Conservation (phyloP, 2,329 filamentous ascomycete species). For the Elsinoe perseae region DNA sequence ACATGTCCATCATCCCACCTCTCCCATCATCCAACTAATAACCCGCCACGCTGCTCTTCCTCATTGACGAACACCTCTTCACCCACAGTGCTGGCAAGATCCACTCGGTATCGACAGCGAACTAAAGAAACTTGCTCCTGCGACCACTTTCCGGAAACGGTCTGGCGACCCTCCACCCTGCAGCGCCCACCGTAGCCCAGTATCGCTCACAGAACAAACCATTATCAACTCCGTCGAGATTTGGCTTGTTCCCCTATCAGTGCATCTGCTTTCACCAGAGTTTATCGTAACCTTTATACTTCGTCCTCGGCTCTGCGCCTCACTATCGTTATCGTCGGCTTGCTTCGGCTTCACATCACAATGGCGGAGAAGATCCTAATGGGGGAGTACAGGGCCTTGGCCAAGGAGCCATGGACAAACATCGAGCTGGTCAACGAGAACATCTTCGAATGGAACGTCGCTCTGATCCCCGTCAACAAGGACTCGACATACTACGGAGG, state of each 20-base stretch:
- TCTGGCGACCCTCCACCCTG: too few species aligned
- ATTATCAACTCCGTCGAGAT: neutral
- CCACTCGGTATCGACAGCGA: too few species aligned
- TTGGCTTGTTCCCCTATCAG: too few species aligned
- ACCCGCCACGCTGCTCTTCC: neutral
- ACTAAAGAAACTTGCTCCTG: neutral
- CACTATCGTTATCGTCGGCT: neutral
- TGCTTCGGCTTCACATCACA: slow-evolving; percentile 6
- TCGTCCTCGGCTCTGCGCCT: neutral
- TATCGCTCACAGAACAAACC: slow-evolving; percentile 7
- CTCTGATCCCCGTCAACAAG: slow-evolving; percentile 84
- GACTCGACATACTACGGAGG: slow-evolving; percentile 88
- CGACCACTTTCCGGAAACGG: slow-evolving; percentile 5
- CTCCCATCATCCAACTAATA: neutral
- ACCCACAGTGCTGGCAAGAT: too few species aligned
- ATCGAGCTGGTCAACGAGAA: slow-evolving; percentile 80
- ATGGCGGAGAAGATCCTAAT: slow-evolving; percentile 73
- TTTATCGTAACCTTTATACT: too few species aligned
- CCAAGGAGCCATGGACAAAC: slow-evolving; percentile 88
- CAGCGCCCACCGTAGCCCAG: too few species aligned
- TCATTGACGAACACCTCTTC: neutral
- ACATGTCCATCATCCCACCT: neutral
- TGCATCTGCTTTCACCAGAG: too few species aligned
- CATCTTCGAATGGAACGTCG: slow-evolving; percentile 79
- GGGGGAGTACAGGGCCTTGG: slow-evolving; percentile 74